Base-by-base conservation (phyloP, 495 filamentous ascomycete genomes). In the Daldinia concentrica region DNA sequence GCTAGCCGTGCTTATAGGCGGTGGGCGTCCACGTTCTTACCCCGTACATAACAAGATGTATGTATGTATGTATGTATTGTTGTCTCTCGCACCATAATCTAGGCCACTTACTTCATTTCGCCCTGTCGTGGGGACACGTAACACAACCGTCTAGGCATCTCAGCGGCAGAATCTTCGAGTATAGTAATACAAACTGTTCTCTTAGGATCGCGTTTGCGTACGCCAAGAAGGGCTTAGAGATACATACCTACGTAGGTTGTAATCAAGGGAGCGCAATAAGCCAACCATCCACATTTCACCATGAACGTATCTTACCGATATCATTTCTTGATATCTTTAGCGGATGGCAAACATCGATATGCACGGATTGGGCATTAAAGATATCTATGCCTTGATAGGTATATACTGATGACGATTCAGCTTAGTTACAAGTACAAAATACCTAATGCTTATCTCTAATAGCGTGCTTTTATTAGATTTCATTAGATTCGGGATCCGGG, bases 401-500 rank as follows among this genome's bases (percentile, higher is more conserved):
- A 9, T 6, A 51, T 11, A 26, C 4, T 51, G 24, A 52, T 52
- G 50, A 54, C 27, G 26, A 29, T 54, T 54, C 50, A 17, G 50
- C 24, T 15, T 54, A n/a, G 14, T 30, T n/a, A 54, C 26, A n/a
- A 54, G 26, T 57, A 57, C 54, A 57, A 34, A 22, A 34, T 19
- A 57, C 52, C 19, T n/a, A 36, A 19, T 19, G 29, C 29, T 57
- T 57, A 57, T 36, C 27, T 29, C 52, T 3, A 32, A 8, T 57
- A 57, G 29, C 14, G 30, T 57, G 29, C 30, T 57, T 57, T 57
- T 57, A 57, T 34, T 52, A 24, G 22, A 58, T 22, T 36, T 61
- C n/a, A 51, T 58, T 58, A 67, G 58, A 56, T 72, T 73, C 51
- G 70, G 61, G 37, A 65, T 65, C 56, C n/a, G 70, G 70, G 70